Evolutionary conservation across 805 yeast genomes (phyloP).

Genomic region (Saccharomycopsis javanensis): DNA sequence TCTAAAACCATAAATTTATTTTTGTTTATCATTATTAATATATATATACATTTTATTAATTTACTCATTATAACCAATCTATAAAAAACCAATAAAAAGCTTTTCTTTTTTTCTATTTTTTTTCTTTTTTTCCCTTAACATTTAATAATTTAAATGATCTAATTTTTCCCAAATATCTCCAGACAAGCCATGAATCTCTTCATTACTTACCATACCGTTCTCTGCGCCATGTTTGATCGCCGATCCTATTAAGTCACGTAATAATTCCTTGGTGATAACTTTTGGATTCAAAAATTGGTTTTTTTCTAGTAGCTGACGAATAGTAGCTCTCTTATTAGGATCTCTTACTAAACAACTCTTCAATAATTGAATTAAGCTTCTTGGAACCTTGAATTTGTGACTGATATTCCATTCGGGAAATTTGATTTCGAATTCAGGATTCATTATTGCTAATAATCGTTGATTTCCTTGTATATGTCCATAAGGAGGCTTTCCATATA

Average conservation of each 20-base stretch:
- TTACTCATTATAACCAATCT: neutral
- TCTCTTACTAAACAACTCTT: conserved; percentile 62
- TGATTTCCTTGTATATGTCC: conserved; percentile 69
- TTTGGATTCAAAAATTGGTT: conserved; percentile 69
- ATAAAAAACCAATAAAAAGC: neutral
- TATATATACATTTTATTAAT: neutral
- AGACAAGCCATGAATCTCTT: conserved; percentile 39
- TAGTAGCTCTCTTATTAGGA: conserved; percentile 57
- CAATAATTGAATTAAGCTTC: conserved; percentile 60
- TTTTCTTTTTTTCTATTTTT: neutral
- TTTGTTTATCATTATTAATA: no score
- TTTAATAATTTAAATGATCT: conserved; percentile 13
- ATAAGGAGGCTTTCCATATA: conserved; percentile 88
- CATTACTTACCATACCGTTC: conserved; percentile 31
- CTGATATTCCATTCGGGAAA: conserved; percentile 47
- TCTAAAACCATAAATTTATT: neutral
- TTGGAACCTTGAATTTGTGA: conserved; percentile 41
- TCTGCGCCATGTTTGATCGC: conserved; percentile 66
- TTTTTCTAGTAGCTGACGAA: conserved; percentile 42
- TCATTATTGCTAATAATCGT: conserved; percentile 74
- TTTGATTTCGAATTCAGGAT: conserved; percentile 62
- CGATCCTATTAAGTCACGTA: conserved; percentile 62
- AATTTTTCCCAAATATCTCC: conserved; percentile 52
- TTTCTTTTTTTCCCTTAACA: neutral
- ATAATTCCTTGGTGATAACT: conserved; percentile 54